Percentiles rank a stretch among this genome's conserved stretches.
phyloP scores from a whole-genome alignment of 129 eudicot species.

The Tagetes patula region DNA sequence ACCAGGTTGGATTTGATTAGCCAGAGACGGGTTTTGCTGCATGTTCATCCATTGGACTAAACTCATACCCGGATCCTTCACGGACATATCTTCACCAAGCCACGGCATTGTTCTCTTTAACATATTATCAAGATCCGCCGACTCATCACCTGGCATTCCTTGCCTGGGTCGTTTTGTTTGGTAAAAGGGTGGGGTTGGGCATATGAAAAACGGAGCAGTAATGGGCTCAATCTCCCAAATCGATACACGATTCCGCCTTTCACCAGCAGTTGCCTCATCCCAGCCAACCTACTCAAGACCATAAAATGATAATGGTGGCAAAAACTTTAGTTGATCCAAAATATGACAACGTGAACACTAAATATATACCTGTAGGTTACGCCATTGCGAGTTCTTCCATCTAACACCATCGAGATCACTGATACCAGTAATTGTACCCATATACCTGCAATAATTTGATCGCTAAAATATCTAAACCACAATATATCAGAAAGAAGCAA shows the following conservation, averaged over 20 bases:
- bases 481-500: background rate
- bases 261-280: conserved; percentile 98
- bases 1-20: conserved; percentile 60
- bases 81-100: conserved; percentile 77
- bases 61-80: conserved; percentile 83
- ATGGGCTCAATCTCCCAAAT: conserved; percentile 98
- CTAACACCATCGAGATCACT: conserved; percentile 87
- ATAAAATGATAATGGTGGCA: conserved; percentile 12
- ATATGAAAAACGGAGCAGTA: conserved; percentile 90
- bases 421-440: conserved; percentile 95
- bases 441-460: conserved; percentile 54
- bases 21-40: conserved; percentile 71
- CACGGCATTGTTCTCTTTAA: conserved; percentile 90
- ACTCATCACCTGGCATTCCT: conserved; percentile 83
- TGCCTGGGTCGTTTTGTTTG: conserved; percentile 78
- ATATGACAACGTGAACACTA: conserved; percentile 11
- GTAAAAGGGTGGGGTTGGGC: conserved; percentile 85
- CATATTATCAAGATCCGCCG: conserved; percentile 61
- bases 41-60: conserved; percentile 98
- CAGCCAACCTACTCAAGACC: conserved; percentile 74
- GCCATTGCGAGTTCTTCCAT: conserved; percentile 99
- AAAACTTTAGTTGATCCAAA: background rate
- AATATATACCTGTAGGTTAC: conserved; percentile 72
- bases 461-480: background rate
- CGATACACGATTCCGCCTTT: conserved; percentile 86